A percentile compares a stretch with the other conserved stretches of the same genome.
Evolutionary conservation across 805 yeast species (phyloP).

Genomic region (Saturnispora bothae): DNA sequence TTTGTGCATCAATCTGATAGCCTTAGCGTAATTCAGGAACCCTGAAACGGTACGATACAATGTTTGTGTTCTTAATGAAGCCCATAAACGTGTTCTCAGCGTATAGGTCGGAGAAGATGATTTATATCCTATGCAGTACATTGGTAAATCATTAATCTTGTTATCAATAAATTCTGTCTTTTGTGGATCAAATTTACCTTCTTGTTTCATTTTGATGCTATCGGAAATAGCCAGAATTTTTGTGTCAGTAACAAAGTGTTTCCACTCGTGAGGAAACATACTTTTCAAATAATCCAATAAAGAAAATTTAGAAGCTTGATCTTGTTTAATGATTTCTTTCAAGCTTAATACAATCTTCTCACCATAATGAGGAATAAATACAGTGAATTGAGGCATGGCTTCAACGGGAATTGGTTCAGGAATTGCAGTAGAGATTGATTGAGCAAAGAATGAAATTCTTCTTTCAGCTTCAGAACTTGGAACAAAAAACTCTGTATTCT

Average conservation of each 20-base stretch:
- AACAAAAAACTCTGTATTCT: constrained; percentile 31
- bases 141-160: constrained; percentile 54
- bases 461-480: constrained; percentile 42
- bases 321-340: constrained; percentile 38
- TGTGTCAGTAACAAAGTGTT: constrained; percentile 65
- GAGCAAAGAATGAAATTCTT: constrained; percentile 44
- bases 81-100: constrained; percentile 76
- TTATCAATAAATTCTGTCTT: constrained; percentile 23
- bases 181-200: constrained; percentile 5
- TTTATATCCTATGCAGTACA: constrained; percentile 63
- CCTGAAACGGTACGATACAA: constrained; percentile 77
- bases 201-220: constrained; percentile 28
- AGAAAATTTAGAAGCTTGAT: constrained; percentile 37
- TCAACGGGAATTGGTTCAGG: constrained; percentile 39
- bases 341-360: constrained; percentile 37
- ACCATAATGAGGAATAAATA: constrained; percentile 41
- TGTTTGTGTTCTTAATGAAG: constrained; percentile 75
- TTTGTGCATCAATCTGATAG: constrained; percentile 56
- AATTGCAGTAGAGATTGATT: constrained; percentile 37
- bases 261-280: constrained; percentile 71
- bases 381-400: constrained; percentile 42
- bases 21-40: constrained; percentile 66
- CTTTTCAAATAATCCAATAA: constrained; percentile 71
- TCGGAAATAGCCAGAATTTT: constrained; percentile 34
- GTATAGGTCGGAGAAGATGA: constrained; percentile 52